Evolutionary conservation across 78 protist species (phyloP), one percentile per base, ranked within the genome.

Genomic region (Bodo saltans): DNA sequence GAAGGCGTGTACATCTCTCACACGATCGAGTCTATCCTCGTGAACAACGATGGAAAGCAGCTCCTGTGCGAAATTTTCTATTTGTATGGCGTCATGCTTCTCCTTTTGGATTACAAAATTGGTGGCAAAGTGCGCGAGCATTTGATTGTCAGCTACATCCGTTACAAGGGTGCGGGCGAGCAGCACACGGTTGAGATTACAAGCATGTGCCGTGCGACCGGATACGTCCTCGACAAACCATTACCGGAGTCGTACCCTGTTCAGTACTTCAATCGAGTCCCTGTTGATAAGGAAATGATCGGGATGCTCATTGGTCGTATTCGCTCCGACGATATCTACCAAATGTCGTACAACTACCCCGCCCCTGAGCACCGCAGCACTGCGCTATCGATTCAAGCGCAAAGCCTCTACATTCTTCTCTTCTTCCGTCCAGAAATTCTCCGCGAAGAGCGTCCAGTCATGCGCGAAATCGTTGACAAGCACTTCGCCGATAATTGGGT

Each of bases 401-500:
- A 92, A 38, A 94, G 96, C 96, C 67, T 97, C 35, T 97, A 93
- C 87, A 80, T 96, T 3, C 87, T 97, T 17, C 93, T 98, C 33
- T 97, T 86, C 85, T 97, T 98, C 71, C 93, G 68, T 34, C 98
- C 98, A 2, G 86, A 88, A 38, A 81, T 94, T 29, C 92, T 97
- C 68, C 37, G 92, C 38, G 69, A 76, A 28, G 90, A 92, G 78
- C 33, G 68, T 89, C 68, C 97, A 67, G 78, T 90, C 53, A 97
- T 97, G 99, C 87, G 98, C 39, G 99, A 95, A 85, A 93, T 97
- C 69, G 98, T 97, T 67, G 97, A 94, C 83, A 95, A 95, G 85
- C 94, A 90, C 83, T 97, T 97, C 84, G 89, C 90, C 40, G 98
- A 96, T 89, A 97, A 96, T 85, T 97, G 96, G 96, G 91, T 98